phyloP scores from a whole-genome alignment of 768 basidiomycete genomes.

The Harrya chromipes region DNA sequence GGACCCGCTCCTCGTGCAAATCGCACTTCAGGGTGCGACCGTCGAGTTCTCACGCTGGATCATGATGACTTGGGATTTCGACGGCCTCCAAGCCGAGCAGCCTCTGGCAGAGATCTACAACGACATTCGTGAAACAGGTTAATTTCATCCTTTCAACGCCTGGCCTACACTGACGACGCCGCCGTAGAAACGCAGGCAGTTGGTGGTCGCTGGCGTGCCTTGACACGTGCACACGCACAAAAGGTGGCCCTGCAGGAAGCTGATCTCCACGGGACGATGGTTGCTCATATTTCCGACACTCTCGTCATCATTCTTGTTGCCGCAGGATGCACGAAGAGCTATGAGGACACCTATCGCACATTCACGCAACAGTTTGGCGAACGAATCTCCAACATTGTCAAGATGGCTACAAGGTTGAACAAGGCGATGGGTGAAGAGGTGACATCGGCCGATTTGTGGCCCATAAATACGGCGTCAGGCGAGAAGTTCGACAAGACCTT shows the following conservation, averaged over 20 bases:
- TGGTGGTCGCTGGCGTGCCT: conserved; percentile 54
- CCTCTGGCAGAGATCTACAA: conserved; percentile 34
- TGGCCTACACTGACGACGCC: neutral
- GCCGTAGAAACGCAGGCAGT: conserved; percentile 46
- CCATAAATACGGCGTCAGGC: conserved; percentile 43
- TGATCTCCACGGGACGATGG: conserved; percentile 34
- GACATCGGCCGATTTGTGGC: conserved; percentile 54
- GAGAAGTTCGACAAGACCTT: conserved; percentile 35
- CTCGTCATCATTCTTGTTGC: conserved; percentile 42
- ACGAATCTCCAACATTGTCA: conserved; percentile 34
- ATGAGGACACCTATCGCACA: conserved; percentile 30
- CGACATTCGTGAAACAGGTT: conserved; percentile 44
- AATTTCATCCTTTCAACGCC: neutral
- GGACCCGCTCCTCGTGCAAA: conserved; percentile 40
- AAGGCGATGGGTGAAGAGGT: conserved; percentile 59
- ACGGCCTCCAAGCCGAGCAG: conserved; percentile 28
- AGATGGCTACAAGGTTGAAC: conserved; percentile 30
- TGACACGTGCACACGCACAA: conserved; percentile 48
- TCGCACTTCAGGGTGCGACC: conserved; percentile 34
- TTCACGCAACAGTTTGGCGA: conserved; percentile 36
- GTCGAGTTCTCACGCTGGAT: conserved; percentile 34
- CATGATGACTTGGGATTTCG: conserved; percentile 35
- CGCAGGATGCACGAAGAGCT: conserved; percentile 36
- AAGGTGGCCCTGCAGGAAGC: conserved; percentile 30
- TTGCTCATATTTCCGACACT: conserved; percentile 43